Evolutionary conservation across 2,329 filamentous ascomycete genomes (phyloP), one percentile per base, ranked within the genome.

Genomic region (Cryphonectria naterciae): DNA sequence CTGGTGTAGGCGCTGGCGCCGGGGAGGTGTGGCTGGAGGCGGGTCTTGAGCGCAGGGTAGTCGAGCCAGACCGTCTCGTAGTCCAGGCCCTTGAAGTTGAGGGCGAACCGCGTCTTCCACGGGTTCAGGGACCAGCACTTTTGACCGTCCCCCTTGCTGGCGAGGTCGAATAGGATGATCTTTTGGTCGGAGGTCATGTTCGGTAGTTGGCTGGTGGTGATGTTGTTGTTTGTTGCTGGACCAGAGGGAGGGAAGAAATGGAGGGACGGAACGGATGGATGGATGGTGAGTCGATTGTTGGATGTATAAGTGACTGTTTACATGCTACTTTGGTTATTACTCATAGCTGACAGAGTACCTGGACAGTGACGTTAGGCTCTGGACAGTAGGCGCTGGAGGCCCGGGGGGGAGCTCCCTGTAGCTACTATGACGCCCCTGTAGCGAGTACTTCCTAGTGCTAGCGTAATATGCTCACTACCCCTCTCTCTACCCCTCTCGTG

Each of bases 31-130:
- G 84, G 81, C 75, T 87, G 82, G 65, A 93, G 81, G 2, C 79
- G 86, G 1, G 87, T 79, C 70, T 83, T 85, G 72, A 94, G 83
- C 49, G 92, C 87, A 0, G 90, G 91, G 74, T 92, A 93, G 76
- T 92, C 89, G 22, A 83, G 80, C 89, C 90, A 93, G 84, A 90
- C 83, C 0, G 91, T 93, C 77, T 86, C 85, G 81, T 93, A 93
- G 62, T 88, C 84, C 19, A 93, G 78, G 1, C 83, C 83, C 78
- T 93, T 93, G 81, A 85, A 92, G 80, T 93, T 93, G 61, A 93
- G 80, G 2, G 86, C 77, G 69, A 93, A 79, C 1, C 91, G 89
- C 61, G 88, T 88, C 80, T 91, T 93, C 91, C 90, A 93, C 0
- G 91, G 87, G 77, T 93, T 93, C 62, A 87, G 80, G 1, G 90